Evolutionary conservation across 805 yeast genomes (phyloP).

Genomic region (Yarrowia deformans): DNA sequence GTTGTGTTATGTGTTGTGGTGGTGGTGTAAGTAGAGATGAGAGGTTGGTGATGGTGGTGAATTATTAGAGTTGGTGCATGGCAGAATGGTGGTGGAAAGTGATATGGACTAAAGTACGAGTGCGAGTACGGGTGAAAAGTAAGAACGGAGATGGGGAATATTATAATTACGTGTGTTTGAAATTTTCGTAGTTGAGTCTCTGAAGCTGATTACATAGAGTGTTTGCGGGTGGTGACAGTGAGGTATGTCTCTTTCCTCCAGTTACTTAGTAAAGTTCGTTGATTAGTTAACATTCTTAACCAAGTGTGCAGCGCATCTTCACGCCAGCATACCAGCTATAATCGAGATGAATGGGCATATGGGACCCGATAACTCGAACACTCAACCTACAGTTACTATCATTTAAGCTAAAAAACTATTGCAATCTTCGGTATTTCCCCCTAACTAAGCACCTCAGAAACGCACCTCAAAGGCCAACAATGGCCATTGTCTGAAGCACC

Average conservation of each 20-base stretch:
- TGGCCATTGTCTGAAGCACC: not conserved
- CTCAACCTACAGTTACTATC: no score
- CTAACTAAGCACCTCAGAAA: not conserved
- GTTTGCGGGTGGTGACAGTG: not conserved
- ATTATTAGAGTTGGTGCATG: constrained; percentile 21
- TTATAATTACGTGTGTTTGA: no score
- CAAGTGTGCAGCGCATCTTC: not conserved
- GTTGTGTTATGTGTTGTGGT: constrained; percentile 11
- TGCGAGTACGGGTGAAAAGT: not conserved
- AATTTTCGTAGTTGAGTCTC: no score
- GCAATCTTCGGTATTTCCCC: no score
- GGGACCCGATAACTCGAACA: no score
- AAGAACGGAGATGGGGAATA: no score
- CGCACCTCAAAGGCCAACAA: not conserved
- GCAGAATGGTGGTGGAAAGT: not conserved
- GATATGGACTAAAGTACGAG: not conserved
- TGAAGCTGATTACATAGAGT: no score
- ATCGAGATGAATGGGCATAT: no score
- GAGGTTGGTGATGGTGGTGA: constrained; percentile 15
- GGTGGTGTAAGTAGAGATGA: constrained; percentile 8
- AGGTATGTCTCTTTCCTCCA: no score
- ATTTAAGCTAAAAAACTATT: no score
- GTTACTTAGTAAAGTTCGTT: no score
- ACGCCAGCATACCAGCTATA: no score
- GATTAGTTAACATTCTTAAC: not conserved